A percentile compares a stretch with the other conserved stretches of the same genome.
phyloP scores from a whole-genome alignment of 306 rosid species.

The Casuarina glauca region DNA sequence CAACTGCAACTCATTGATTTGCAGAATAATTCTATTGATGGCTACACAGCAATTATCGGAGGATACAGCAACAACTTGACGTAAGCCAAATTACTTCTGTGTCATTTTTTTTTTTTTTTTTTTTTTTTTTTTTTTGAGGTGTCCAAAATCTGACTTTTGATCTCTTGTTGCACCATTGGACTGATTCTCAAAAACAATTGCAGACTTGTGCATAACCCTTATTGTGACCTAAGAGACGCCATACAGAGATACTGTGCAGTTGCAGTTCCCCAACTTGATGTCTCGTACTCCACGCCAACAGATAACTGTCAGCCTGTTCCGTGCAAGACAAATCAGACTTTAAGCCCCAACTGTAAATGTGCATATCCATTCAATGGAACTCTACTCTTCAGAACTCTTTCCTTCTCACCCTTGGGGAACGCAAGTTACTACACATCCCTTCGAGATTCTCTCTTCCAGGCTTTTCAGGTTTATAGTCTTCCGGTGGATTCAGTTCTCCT shows the following conservation, averaged over 20 bases:
- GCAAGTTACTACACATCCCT: conserved; percentile 27
- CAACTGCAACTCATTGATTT: conserved; percentile 27
- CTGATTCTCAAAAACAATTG: conserved; percentile 1
- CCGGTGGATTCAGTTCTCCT: conserved; percentile 54
- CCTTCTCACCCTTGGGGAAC: conserved; percentile 51
- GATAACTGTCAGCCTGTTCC: conserved; percentile 36
- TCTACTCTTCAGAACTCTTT: conserved; percentile 54
- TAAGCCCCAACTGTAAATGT: conserved; percentile 71
- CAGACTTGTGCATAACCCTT: conserved; percentile 58
- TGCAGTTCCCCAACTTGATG: conserved; percentile 3
- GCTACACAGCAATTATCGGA: not conserved
- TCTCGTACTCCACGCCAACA: conserved; percentile 27
- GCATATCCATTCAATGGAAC: conserved; percentile 63
- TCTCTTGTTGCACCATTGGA: not conserved
- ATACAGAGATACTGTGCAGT: conserved; percentile 38
- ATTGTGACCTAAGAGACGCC: conserved; percentile 35
- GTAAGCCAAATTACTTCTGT: conserved; percentile 14
- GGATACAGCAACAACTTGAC: conserved; percentile 15
- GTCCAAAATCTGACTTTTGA: not conserved
- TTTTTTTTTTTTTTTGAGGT: conserved; percentile 16
- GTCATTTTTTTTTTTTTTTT: not conserved
- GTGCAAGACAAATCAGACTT: conserved; percentile 40
- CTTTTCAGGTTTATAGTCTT: conserved; percentile 12
- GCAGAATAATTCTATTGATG: conserved; percentile 14
- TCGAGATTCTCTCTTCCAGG: conserved; percentile 14